A percentile compares a stretch with the other conserved stretches of the same genome.
phyloP scores from a whole-genome alignment of 352 stramenopile genomes.

The Phytopythium chamaehyphon region DNA sequence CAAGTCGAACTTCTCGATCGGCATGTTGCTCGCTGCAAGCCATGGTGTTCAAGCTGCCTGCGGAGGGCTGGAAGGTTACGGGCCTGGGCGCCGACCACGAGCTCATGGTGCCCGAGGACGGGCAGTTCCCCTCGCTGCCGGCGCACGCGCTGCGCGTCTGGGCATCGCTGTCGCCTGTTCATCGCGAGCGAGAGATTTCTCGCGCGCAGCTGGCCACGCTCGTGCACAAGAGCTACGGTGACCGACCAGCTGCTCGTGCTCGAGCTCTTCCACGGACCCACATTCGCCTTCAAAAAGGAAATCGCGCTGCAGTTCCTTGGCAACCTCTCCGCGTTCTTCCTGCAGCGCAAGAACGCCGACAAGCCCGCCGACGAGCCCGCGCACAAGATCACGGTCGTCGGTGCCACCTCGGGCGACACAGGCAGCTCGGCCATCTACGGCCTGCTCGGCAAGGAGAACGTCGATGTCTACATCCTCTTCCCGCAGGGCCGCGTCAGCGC shows the following conservation, averaged over 20 bases:
- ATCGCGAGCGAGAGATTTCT: constrained; percentile 94
- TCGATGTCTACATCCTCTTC: constrained; percentile 99
- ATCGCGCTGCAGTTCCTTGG: constrained; percentile 98
- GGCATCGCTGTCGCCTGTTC: constrained; percentile 92
- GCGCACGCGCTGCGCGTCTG: constrained; percentile 67
- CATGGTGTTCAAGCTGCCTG: constrained; percentile 68
- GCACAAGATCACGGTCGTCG: constrained; percentile 95
- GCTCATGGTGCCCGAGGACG: constrained; percentile 74
- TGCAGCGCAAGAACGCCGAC: constrained; percentile 86
- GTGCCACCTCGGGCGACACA: constrained; percentile 98
- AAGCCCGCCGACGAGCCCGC: constrained; percentile 35
- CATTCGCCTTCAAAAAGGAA: constrained; percentile 98
- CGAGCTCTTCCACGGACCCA: constrained; percentile 99
- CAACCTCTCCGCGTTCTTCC: constrained; percentile 99
- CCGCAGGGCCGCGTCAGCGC: constrained; percentile 93
- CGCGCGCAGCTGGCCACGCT: constrained; percentile 86
- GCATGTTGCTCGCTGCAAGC: constrained; percentile 69
- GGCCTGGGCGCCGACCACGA: constrained; percentile 78
- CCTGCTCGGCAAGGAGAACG: constrained; percentile 94
- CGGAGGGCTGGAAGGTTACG: constrained; percentile 77
- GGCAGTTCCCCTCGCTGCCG: constrained; percentile 75
- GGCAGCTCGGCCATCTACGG: constrained; percentile 98
- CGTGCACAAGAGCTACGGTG: constrained; percentile 92
- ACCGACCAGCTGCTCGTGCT: constrained; percentile 88
- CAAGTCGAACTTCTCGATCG: constrained; percentile 83